Evolutionary conservation across 2,329 filamentous ascomycete genomes (phyloP).

Genomic region (Fusarium sp.): DNA sequence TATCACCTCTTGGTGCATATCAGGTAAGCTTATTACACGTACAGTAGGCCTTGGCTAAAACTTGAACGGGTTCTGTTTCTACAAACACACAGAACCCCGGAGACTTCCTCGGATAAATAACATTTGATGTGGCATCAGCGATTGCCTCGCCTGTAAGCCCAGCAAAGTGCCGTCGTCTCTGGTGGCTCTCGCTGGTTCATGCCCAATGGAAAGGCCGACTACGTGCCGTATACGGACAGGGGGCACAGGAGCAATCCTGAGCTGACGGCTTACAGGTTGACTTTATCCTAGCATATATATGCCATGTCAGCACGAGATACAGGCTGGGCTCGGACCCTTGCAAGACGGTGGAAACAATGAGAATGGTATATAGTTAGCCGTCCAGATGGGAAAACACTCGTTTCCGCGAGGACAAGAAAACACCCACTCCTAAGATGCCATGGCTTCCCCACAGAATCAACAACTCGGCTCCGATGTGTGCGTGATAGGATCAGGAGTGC

Average conservation of each 20-base stretch:
- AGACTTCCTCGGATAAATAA: constrained; percentile 19
- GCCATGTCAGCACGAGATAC: too few species aligned
- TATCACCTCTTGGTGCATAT: too few species aligned
- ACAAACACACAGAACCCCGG: too few species aligned
- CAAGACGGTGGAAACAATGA: background rate
- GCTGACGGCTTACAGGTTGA: constrained; percentile 10
- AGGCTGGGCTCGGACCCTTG: background rate
- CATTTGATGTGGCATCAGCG: background rate
- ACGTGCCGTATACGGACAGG: background rate
- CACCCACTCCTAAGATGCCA: constrained; percentile 8
- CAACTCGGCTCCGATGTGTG: constrained; percentile 42
- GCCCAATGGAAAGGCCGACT: background rate
- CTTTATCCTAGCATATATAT: background rate
- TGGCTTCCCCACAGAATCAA: constrained; percentile 28
- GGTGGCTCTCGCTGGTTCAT: background rate
- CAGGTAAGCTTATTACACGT: too few species aligned
- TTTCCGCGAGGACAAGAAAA: background rate
- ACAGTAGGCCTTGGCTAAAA: too few species aligned
- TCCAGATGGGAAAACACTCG: too few species aligned
- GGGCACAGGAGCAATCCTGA: background rate
- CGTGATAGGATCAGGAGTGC: constrained; percentile 47
- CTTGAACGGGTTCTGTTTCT: too few species aligned
- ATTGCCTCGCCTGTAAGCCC: too few species aligned
- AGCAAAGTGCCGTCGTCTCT: too few species aligned
- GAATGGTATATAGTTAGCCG: constrained; percentile 14